phyloP scores from a whole-genome alignment of 1,139 yeast genomes.

The Candida gigantensis region DNA sequence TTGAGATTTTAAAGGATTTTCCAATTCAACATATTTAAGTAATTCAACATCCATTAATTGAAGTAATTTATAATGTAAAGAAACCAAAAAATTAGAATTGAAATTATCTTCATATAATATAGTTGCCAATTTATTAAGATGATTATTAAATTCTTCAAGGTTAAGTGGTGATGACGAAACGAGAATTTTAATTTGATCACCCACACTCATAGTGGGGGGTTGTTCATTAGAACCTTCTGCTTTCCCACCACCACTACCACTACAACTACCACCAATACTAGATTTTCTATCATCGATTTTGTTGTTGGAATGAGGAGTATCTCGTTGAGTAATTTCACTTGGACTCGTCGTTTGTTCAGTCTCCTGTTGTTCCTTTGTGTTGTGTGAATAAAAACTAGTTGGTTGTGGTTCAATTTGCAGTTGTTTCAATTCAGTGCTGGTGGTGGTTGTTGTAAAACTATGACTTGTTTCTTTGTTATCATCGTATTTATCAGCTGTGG shows the following conservation, averaged over 20 bases:
- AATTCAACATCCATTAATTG: constrained; percentile 30
- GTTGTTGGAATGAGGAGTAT: too few relatives aligned
- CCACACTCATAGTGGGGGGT: constrained; percentile 14
- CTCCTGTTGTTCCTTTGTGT: too few relatives aligned
- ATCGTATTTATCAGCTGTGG: background rate
- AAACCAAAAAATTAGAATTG: constrained; percentile 15
- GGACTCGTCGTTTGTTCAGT: too few relatives aligned
- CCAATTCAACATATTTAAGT: constrained; percentile 22
- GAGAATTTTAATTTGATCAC: constrained; percentile 33
- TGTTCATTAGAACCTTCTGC: constrained; percentile 1
- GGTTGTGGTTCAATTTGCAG: constrained; percentile 5
- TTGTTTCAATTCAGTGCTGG: constrained; percentile 8
- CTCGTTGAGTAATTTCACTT: too few relatives aligned
- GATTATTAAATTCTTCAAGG: constrained; percentile 42
- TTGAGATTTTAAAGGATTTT: constrained; percentile 34
- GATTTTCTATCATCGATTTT: too few relatives aligned
- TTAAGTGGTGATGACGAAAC: constrained; percentile 30
- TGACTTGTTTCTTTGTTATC: background rate
- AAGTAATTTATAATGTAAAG: constrained; percentile 27
- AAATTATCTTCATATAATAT: constrained; percentile 27
- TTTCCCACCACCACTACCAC: background rate
- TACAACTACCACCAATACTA: too few relatives aligned
- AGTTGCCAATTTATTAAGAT: constrained; percentile 33
- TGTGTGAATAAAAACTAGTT: too few relatives aligned
- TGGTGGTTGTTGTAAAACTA: constrained; percentile 6